These are phyloP conservation scores for Vicia villosa DNA, from an alignment of 306 rosid species.

Conservation along the genomic window DNA sequence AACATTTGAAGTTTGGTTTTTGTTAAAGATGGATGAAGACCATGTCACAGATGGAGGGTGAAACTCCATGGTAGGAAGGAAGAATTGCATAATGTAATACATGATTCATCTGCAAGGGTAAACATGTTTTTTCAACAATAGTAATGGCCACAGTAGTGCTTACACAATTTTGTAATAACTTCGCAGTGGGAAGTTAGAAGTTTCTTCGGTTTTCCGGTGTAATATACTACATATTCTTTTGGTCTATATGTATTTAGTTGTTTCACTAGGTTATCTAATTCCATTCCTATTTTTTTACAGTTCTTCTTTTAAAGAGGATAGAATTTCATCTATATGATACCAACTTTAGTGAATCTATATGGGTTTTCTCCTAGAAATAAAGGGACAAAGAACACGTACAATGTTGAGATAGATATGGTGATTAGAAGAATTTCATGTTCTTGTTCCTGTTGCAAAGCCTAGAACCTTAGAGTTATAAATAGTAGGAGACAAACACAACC, in stretches of 20 bases:
- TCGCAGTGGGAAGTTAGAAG: too few relatives aligned
- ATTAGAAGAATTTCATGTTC: constrained; percentile 49
- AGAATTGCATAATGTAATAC: too few relatives aligned
- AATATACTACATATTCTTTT: too few relatives aligned
- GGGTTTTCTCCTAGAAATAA: constrained; percentile 52
- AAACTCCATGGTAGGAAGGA: too few relatives aligned
- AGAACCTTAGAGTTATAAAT: constrained; percentile 64
- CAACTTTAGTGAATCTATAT: constrained; percentile 45
- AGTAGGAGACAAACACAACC: constrained; percentile 71
- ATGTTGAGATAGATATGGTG: constrained; percentile 63
- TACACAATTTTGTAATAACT: too few relatives aligned
- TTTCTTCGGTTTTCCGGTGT: too few relatives aligned
- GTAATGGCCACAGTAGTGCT: too few relatives aligned
- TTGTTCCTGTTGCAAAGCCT: constrained; percentile 48
- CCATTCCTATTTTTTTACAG: constrained; percentile 44
- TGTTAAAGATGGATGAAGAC: too few relatives aligned
- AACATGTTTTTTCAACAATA: too few relatives aligned
- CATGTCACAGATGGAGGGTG: too few relatives aligned
- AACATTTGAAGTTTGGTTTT: too few relatives aligned
- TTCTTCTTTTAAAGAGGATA: constrained; percentile 42
- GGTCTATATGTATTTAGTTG: constrained; percentile 66
- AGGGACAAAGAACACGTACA: constrained; percentile 60
- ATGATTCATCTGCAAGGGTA: too few relatives aligned
- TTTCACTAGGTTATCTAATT: constrained; percentile 66
- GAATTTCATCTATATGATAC: constrained; percentile 43